Evolutionary conservation across 2,329 filamentous ascomycete genomes (phyloP), one percentile per base, ranked within the genome.

Genomic region (Akanthomyces dipterigenus): DNA sequence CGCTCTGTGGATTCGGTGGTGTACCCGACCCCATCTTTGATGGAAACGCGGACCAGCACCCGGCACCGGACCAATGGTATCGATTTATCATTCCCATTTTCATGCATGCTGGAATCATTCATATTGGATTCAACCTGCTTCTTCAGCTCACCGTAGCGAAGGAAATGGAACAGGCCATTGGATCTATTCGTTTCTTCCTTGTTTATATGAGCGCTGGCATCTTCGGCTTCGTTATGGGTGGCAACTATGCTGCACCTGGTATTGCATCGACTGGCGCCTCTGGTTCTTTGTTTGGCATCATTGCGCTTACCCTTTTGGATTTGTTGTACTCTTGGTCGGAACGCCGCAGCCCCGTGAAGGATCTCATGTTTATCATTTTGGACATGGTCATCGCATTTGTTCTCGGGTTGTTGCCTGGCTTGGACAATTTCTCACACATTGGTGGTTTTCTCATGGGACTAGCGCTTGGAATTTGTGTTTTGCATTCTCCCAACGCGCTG

Each of bases 351-450:
- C 95, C 95, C 0, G 81, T 87, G 72, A 89, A 90, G 66, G 95
- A 98, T 68, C 78, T 99, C n/a, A 77, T 90, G 58, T 96, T 96
- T 73, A 89, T 98, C 72, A 64, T 93, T 51, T 76, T 97, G 61
- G 93, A 97, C 69, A 85, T 98, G 64, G 78, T 87, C 66, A 92
- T 99, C 66, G 91, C 92, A 0, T 97, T 99, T 71, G 91, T 95
- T 18, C 83, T 99, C 2, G 95, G 95, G 38, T 82, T 99, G 4
- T 82, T 99, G 1, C 95, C 95, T 0, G 93, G 93, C 9, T 77
- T 99, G 51, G 95, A 99, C 79, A 99, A 99, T 75, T 99, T 98
- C 74, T 90, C 91, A 18, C 95, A 99, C 67, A 97, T 99, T 64
- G 95, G 95, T 60, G 95, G 95, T 2, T 97, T 98, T 73, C 76